Conservation (phyloP, 2,329 filamentous ascomycete species). For the Scedosporium boydii region DNA sequence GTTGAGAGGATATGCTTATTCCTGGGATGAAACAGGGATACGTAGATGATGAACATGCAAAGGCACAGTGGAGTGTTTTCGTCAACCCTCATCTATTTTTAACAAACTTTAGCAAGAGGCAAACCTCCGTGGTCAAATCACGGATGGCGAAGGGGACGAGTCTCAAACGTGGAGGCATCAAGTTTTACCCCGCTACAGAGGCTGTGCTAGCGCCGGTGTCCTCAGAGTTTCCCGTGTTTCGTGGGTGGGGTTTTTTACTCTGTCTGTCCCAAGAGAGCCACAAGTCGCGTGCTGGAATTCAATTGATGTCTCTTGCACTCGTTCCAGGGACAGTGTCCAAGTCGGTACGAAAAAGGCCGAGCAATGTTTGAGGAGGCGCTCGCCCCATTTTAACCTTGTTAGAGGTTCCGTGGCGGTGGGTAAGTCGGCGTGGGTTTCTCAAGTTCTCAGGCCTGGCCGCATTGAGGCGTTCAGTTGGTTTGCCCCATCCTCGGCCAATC, state of each 20-base stretch:
- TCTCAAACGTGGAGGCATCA: neutral
- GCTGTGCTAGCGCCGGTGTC: neutral
- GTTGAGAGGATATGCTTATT: neutral
- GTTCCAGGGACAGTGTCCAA: no score
- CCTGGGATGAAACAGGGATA: neutral
- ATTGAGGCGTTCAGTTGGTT: neutral
- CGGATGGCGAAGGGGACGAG: neutral
- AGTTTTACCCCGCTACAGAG: neutral
- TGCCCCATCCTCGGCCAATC: neutral
- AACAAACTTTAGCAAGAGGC: no score
- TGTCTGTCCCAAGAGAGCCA: neutral
- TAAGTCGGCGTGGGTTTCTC: neutral
- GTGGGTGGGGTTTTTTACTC: neutral
- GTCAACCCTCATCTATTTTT: no score
- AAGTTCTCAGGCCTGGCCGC: no score
- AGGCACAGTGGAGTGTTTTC: no score
- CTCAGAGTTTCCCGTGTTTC: neutral
- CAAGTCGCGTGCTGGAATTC: no score
- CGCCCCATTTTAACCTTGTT: neutral
- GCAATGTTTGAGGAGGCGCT: neutral
- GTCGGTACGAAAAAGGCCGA: no score
- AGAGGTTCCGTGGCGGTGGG: neutral
- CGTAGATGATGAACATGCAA: no score
- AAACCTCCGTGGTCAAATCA: neutral
- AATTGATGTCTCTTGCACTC: no score